Base-by-base conservation (phyloP, 2,329 filamentous ascomycete species). In the Monosporascus sp. region DNA sequence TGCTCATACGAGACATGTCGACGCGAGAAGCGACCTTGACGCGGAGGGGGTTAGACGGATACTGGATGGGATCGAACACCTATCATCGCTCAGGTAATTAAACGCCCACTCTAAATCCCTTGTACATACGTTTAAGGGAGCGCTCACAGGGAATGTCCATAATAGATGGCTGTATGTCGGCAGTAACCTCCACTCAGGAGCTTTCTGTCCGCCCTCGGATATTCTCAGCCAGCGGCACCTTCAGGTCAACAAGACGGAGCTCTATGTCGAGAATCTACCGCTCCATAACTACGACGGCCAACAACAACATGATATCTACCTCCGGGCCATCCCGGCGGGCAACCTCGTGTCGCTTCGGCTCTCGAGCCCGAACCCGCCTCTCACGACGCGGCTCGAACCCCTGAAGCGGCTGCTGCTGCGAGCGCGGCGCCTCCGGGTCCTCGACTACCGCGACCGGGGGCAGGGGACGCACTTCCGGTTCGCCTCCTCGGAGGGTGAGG, bases 391-490 rank as follows among this genome's bases (percentile, higher is more conserved):
- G 3, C 64, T 76, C 4, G 67, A 67, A 17, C 70, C 70, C 0
- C 57, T 79, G n/a, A 77, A 76, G 62, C 62, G 62, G 8, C 67
- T 79, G 17, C 63, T 79, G 1, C 52, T 76, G 8, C 55, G 63
- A 11, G 65, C 72, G 8, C 60, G 58, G 3, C 62, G 56, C 7
- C 67, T 77, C 2, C 63, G 70, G 55, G 69, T 62, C 1, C 65
- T 79, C n/a, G 67, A 71, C 50, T 76, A 76, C 56, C 63, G 70
- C 31, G 75, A 76, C 50, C 62, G 71, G 11, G 75, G 75, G 1
- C 73, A 76, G 51, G 75, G 75, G 3, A 75, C 71, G 15, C 70
- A 65, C 45, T 78, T 80, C 57, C 55, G 54, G 2, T 78, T 80
- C 35, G 39, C 50, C 20, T 14, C 41, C 41, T 3, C 20, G 18